Evolutionary conservation across 106 monocot species (phyloP), one percentile per base, ranked within the genome.

Genomic region (Gastrodia elata): DNA sequence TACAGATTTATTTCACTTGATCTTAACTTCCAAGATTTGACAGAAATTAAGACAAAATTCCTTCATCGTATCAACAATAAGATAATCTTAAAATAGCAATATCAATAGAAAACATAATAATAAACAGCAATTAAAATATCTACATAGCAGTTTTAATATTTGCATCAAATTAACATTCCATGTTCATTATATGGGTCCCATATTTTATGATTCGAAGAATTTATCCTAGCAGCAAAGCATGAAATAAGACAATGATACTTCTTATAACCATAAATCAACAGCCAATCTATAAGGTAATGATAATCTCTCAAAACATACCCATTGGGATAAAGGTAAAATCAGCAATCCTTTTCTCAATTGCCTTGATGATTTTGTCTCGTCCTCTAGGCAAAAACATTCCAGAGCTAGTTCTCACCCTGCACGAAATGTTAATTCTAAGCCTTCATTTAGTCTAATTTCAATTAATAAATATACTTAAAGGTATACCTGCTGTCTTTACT

Each of bases 261-360:
- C n/a, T 28, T 61, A 0, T 26, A 61, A 61, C 32, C 2, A 61
- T 0, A 32, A 49, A 73, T 59, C 58, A 8, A 36, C 58, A 20
- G 1, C 6, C 26, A 20, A 73, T 59, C 27, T 61, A 68, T 39
- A 38, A 28, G 64, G 24, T 34, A 42, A 38, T 24, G 15, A 14
- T 39, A n/a, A 55, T 49, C 27, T 13, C 14, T 56, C 56, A 44
- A 71, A 27, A 61, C 85, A 65, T 81, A 89, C 89, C 89, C 37
- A 86, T 83, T 74, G 89, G 89, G 73, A 89, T 83, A 73, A 85
- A 85, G 56, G 83, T 77, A 48, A 55, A 86, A 74, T 89, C 89
- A 65, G 89, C 83, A 61, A 89, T 89, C 74, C 89, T 85, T 83
- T 89, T 83, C 89, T 89, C 89, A 58, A 89, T 89, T 35, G 80